phyloP scores from a whole-genome alignment of 148 eudicot species.

The Camellia japonica region DNA sequence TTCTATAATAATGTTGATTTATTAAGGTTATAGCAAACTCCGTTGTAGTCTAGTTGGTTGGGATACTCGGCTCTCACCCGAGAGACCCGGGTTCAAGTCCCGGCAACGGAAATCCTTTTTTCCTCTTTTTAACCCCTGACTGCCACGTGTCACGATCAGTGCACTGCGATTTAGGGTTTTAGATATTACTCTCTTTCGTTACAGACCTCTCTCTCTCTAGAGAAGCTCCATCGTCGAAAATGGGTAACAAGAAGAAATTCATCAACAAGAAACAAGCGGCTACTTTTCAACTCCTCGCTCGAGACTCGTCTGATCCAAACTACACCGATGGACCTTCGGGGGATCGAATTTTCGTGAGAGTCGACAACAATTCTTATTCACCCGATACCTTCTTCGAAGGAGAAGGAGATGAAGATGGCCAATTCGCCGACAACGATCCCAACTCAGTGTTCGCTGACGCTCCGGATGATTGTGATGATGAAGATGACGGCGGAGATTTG shows the following conservation, averaged over 20 bases:
- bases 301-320: constrained; percentile 64
- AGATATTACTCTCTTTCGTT: not conserved
- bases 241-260: constrained; percentile 68
- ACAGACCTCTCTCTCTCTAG: not conserved
- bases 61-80: constrained; percentile 99
- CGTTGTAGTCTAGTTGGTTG: constrained; percentile 96
- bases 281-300: constrained; percentile 73
- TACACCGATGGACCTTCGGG: constrained; percentile 46
- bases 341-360: constrained; percentile 76
- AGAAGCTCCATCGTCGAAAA: constrained; percentile 25
- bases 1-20: too few relatives aligned
- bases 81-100: constrained; percentile 99
- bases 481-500: constrained; percentile 12
- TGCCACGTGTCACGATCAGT: not conserved
- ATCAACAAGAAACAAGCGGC: constrained; percentile 87
- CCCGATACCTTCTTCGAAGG: constrained; percentile 38
- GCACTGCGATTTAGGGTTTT: constrained; percentile 8
- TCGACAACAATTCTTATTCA: constrained; percentile 62
- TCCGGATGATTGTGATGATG: constrained; percentile 47
- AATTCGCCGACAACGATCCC: constrained; percentile 26
- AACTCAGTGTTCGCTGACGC: constrained; percentile 63
- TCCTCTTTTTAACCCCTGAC: too few relatives aligned
- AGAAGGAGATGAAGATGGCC: constrained; percentile 28
- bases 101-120: constrained; percentile 53
- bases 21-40: constrained; percentile 20